phyloP scores from a whole-genome alignment of 306 rosid genomes.

The Vigna nakashimae region DNA sequence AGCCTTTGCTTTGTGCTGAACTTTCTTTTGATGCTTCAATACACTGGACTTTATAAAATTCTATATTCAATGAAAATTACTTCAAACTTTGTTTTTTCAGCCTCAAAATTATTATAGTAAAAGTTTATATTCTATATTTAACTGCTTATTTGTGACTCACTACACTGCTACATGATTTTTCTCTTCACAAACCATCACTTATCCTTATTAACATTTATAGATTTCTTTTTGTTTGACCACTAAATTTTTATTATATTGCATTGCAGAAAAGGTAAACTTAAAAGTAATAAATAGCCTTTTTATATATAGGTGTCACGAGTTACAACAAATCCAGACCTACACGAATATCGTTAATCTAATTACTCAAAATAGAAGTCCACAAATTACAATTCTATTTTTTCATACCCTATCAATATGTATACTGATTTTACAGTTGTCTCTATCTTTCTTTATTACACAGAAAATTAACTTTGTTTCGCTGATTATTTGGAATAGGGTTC shows the following conservation, averaged over 20 bases:
- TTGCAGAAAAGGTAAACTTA: not conserved
- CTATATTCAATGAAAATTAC: not conserved
- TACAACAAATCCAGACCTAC: not conserved
- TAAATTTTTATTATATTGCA: not conserved
- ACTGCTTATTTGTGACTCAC: slow-evolving; percentile 5
- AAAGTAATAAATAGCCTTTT: not conserved
- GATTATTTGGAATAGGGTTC: not conserved
- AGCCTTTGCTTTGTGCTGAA: slow-evolving; percentile 29
- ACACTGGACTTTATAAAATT: slow-evolving; percentile 4
- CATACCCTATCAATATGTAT: not conserved
- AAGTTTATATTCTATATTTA: not conserved
- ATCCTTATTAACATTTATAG: not conserved
- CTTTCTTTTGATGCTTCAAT: not conserved
- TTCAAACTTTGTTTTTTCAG: not conserved
- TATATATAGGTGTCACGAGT: not conserved
- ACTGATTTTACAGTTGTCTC: not conserved
- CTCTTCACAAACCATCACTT: too few relatives aligned
- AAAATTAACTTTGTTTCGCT: not conserved
- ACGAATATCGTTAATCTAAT: not conserved
- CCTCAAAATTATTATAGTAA: not conserved
- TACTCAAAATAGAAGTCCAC: not conserved
- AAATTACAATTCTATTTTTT: not conserved
- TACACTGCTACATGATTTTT: not conserved
- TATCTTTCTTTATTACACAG: not conserved
- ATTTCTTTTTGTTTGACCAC: not conserved